Base-by-base conservation (phyloP, 225 moss, liverwort and hornwort genomes). In the Physcomitrellopsis africana region DNA sequence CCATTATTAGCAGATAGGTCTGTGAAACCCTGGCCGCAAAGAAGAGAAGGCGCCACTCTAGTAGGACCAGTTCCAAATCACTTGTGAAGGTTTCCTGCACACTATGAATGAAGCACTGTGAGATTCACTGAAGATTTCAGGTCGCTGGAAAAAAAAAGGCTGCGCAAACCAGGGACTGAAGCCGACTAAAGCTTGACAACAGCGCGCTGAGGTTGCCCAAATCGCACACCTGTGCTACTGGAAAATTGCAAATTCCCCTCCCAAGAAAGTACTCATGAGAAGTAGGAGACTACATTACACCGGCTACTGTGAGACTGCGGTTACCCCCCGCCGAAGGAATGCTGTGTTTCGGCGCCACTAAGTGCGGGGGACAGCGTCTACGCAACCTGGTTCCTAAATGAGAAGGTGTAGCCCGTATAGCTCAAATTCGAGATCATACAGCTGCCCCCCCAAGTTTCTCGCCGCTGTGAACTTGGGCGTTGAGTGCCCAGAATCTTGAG, bases 131-230 rank as follows among this genome's bases (percentile, higher is more conserved):
- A 20, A 6, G 11, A 19, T 24, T 45, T 56, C 44, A 10, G 56
- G 27, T 9, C 8, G 8, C 70, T 67, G 41, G 12, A 17, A 63
- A 77, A 67, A 41, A 20, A 62, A 76, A 67, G 53, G 60, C 41
- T 68, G 68, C 77, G 68, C 62, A 37, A 72, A 71, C 55, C 60
- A 23, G 59, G 71, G 70, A 70, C 15, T 19, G 26, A 63, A 37
- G 5, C 18, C 15, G 44, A 22, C 67, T 44, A 46, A 13, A 43
- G 42, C 27, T 53, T 23, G 18, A 44, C 24, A 41, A 72, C 29
- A 73, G 45, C 54, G 46, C 46, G 29, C 1, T 8, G 51, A 17
- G 11, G n/a, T 56, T 48, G 58, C 65, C 3, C 7, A 41, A 32
- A 64, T 47, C 65, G 7, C 54, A 11, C 9, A 23, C 51, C 6